These are phyloP conservation scores for Tilletia setariae DNA, from an alignment of 1,284 basidiomycete genomes.

Conservation along the genomic window DNA sequence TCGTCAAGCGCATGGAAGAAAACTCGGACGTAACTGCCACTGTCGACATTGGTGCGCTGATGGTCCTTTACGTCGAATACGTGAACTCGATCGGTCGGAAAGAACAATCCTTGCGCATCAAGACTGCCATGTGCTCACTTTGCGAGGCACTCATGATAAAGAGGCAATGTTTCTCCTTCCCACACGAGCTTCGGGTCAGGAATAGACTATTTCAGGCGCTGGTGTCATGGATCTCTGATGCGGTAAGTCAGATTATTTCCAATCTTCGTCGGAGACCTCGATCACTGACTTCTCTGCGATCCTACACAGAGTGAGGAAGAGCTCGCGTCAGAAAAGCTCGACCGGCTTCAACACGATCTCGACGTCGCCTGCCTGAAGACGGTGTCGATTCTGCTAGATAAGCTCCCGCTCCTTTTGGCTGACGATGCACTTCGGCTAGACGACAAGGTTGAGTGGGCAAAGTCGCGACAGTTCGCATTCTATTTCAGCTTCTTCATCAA, in stretches of 20 bases:
- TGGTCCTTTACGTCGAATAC: conserved; percentile 50
- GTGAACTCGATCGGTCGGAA: conserved; percentile 41
- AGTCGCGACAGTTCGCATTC: conserved; percentile 44
- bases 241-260: background rate
- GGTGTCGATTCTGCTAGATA: conserved; percentile 45
- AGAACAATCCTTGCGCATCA: conserved; percentile 47
- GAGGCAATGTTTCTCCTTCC: conserved; percentile 40
- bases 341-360: conserved; percentile 45
- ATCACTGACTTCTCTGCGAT: no score
- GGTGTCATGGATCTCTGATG: conserved; percentile 47
- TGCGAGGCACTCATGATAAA: conserved; percentile 47
- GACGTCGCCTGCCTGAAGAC: conserved; percentile 46
- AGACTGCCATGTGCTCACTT: conserved; percentile 46
- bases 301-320: background rate
- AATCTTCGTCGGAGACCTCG: no score
- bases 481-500: conserved; percentile 51
- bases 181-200: conserved; percentile 45
- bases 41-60: conserved; percentile 47
- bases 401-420: conserved; percentile 43
- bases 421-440: conserved; percentile 48
- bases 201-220: conserved; percentile 49
- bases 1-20: conserved; percentile 37
- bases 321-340: conserved; percentile 28
- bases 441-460: conserved; percentile 50
- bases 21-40: conserved; percentile 24